Evolutionary conservation across 495 filamentous ascomycete genomes (phyloP), one percentile per base, ranked within the genome.

Genomic region (Penicillium taxi): DNA sequence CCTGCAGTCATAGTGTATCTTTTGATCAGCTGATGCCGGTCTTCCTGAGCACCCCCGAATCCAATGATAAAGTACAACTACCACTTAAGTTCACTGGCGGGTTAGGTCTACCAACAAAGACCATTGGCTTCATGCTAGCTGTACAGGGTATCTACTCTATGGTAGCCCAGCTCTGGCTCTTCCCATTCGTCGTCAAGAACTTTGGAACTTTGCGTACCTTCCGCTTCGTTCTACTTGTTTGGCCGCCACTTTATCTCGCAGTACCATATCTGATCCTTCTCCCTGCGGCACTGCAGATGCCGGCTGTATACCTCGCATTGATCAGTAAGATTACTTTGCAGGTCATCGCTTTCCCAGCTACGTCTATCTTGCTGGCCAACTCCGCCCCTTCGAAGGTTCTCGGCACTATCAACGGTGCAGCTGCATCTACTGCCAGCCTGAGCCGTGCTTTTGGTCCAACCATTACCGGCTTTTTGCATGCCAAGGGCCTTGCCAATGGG

Each of bases 21-120:
- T 94, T 94, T 48, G 91, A 98, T 65, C 82, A 94, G 53, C 68
- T 96, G 21, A 78, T 96, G 45, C 93, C 91, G 0, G 84, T 96
- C 3, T 84, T 96, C 42, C 73, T 98, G 38, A 93, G 85, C 52
- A 89, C 83, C 15, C 74, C 77, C 13, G 60, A 69, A 28, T 77
- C 79, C 14, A 49, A 64, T 34, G 59, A 62, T 23, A 55, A 64
- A 6, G 67, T 76, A 5, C 64, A 73, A 7, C 70, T 93, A 14
- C 88, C 88, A 5, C 84, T 96, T 69, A 81, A 82, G 47, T 96
- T 98, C 53, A 78, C 76, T 5, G 86, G 86, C 35, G 91, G 91
- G 7, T 85, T 96, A 39, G 84, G 78, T 4, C 69, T 94, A 20
- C 68, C 79, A 23, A 86, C 84, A 15, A 82, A 86, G 58, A 76